Evolutionary conservation across 1,284 basidiomycete genomes (phyloP), one percentile per base, ranked within the genome.

Genomic region (Lentinula novae-zelandiae): DNA sequence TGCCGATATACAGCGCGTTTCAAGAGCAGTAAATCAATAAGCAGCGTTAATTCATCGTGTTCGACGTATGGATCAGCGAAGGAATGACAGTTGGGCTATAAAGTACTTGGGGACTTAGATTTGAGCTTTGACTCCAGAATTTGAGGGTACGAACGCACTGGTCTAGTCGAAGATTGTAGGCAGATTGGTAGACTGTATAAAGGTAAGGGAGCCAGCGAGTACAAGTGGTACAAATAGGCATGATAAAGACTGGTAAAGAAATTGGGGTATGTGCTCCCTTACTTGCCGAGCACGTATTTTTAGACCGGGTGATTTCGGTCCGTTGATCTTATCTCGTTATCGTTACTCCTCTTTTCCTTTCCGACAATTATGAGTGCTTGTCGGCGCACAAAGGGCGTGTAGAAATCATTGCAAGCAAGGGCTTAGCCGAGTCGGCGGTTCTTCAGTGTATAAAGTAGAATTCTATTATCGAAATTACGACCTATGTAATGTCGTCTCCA

Each of bases 31-130:
- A 96, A 78, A 72, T 96, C 95, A 50, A 96, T 79, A 1, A 93
- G 74, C 20, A 96, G 77, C 0, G 88, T 87, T 56, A 95, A 76
- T 0, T 81, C 76, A 65, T 95, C 93, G 65, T 95, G 90, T 70
- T 96, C 93, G 63, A 96, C 92, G 66, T 96, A 93, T 61, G 92
- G 92, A 72, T 97, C 95, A 0, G 89, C 89, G 69, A 96, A 93
- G 10, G 77, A 75, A 58, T 81, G 79, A 70, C 93, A 95, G 62
- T 76, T 75, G 6, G 75, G 68, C 87, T 90, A 46, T 51, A 34
- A 34, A 62, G 34, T 31, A 65, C 61, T 66, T 15, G 46, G 40
- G 42, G 10, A 31, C 20, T 20, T 12, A 36, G 27, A 27, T 27
- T 42, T 34, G 36, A 38, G 20, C 2, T 31, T 17, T 31, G 15